phyloP scores from a whole-genome alignment of 345 rosid species.

The Hibiscus mutabilis region DNA sequence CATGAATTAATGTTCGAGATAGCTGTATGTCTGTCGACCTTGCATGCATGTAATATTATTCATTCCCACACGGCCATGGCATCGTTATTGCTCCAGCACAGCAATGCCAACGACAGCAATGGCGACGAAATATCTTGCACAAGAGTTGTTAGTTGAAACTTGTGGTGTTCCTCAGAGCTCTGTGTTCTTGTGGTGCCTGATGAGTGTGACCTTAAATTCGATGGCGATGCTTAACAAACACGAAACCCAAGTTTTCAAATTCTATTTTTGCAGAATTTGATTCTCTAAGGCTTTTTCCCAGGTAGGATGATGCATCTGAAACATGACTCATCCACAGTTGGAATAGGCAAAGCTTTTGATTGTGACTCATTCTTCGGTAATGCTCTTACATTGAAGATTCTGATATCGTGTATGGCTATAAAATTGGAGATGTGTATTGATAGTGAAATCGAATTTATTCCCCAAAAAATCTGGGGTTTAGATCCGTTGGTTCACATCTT shows the following conservation, averaged over 20 bases:
- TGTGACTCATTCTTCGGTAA: not conserved
- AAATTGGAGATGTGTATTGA: slow-evolving; percentile 3
- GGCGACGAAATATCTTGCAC: not conserved
- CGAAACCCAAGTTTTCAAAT: not conserved
- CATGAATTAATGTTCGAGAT: not conserved
- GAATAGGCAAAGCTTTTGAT: slow-evolving; percentile 20
- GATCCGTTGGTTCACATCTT: too few species aligned
- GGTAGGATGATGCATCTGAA: not conserved
- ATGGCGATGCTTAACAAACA: slow-evolving; percentile 19
- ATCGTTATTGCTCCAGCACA: not conserved
- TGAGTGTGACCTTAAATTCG: not conserved
- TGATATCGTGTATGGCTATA: slow-evolving; percentile 17
- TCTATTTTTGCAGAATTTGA: slow-evolving; percentile 9
- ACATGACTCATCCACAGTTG: slow-evolving; percentile 21
- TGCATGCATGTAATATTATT: not conserved
- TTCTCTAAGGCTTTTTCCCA: slow-evolving; percentile 19
- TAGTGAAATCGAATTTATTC: not conserved
- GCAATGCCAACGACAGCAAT: slow-evolving; percentile 5
- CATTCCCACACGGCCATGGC: slow-evolving; percentile 2
- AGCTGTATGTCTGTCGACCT: too few species aligned
- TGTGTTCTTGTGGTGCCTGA: slow-evolving; percentile 9
- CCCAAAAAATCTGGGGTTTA: not conserved
- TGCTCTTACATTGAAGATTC: slow-evolving; percentile 19
- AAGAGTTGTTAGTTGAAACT: slow-evolving; percentile 9
- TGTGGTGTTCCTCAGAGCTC: slow-evolving; percentile 10